Evolutionary conservation across 2,329 filamentous ascomycete species (phyloP).

Genomic region (Tolypocladium cylindrosporum): DNA sequence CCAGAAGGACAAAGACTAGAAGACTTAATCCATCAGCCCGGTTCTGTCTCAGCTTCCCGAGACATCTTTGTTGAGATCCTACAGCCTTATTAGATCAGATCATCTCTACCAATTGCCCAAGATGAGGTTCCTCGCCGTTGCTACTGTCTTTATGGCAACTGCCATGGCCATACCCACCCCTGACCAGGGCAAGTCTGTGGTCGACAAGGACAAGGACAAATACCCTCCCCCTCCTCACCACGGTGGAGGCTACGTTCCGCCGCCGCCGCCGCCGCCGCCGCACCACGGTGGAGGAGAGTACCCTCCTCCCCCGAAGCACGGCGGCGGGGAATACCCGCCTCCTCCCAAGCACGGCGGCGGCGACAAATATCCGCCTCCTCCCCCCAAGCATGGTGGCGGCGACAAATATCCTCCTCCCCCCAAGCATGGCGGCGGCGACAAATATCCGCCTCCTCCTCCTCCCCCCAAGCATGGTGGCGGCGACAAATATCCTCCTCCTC

Average conservation of each 20-base stretch:
- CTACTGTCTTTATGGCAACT: neutral
- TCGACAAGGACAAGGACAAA: neutral
- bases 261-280: neutral
- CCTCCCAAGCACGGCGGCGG: neutral
- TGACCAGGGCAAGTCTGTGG: neutral
- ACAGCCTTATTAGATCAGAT: neutral
- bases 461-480: neutral
- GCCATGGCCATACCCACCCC: neutral
- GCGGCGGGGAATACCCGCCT: neutral
- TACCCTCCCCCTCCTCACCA: neutral
- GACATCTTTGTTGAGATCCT: neutral
- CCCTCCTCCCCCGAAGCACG: neutral
- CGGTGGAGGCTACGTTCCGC: neutral
- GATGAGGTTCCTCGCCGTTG: neutral
- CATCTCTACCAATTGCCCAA: neutral
- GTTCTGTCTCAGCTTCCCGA: neutral
- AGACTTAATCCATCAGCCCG: neutral
- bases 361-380: neutral
- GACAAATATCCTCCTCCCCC: neutral
- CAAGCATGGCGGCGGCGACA: neutral
- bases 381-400: neutral
- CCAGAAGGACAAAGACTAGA: neutral
- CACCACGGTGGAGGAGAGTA: neutral
- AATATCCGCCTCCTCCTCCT: neutral
- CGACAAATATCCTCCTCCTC: neutral